Percentiles rank a stretch among this genome's conserved stretches.
Evolutionary conservation across 2,329 filamentous ascomycete genomes (phyloP).

Genomic region (Paecilomyces formosus): DNA sequence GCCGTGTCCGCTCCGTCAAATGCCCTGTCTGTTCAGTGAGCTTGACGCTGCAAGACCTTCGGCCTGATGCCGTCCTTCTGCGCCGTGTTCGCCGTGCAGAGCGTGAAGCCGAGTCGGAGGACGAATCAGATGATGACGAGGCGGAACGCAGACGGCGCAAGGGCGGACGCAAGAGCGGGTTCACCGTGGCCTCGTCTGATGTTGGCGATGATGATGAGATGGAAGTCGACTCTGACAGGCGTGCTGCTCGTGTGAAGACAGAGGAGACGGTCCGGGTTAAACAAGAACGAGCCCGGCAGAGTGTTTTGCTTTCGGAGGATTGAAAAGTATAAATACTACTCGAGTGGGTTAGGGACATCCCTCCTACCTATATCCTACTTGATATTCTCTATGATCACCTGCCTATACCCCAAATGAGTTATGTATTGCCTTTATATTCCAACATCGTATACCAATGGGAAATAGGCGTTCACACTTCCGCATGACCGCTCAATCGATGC

Average conservation of each 20-base stretch:
- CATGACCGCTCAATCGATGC: no score
- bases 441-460: no score
- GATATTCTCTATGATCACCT: no score
- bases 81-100: constrained; percentile 28
- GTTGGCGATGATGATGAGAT: constrained; percentile 13
- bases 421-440: no score
- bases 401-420: no score
- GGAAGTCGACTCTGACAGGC: not conserved
- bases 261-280: constrained; percentile 4
- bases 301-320: not conserved
- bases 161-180: constrained; percentile 13
- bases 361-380: no score
- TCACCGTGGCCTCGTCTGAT: constrained; percentile 24
- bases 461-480: no score
- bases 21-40: constrained; percentile 36
- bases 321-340: not conserved
- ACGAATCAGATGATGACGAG: constrained; percentile 7
- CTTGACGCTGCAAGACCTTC: constrained; percentile 31
- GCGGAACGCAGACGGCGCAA: constrained; percentile 8
- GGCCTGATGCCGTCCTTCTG: constrained; percentile 31
- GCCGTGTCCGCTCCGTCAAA: constrained; percentile 21
- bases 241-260: not conserved
- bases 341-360: no score
- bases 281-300: not conserved
- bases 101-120: constrained; percentile 22